A percentile compares a stretch with the other conserved stretches of the same genome.
Conservation (phyloP, 352 stramenopile species). For the Globisporangium uncinulatum region DNA sequence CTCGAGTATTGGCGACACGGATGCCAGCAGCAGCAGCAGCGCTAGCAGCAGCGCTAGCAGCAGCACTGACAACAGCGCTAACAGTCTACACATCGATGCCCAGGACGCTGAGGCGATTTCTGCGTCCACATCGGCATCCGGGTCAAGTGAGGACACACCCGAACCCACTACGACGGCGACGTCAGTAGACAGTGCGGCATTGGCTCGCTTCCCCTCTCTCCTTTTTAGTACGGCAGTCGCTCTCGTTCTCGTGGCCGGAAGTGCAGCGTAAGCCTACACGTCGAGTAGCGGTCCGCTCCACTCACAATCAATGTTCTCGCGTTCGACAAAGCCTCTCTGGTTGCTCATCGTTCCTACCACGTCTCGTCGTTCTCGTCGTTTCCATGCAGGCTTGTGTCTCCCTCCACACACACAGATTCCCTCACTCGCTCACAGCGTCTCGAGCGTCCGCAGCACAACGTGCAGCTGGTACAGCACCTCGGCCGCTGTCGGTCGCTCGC, state of each 20-base stretch:
- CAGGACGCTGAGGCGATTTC: conserved; percentile 14
- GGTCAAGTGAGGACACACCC: not conserved
- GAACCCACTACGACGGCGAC: not conserved
- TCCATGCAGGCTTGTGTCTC: not conserved
- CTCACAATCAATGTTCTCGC: no score
- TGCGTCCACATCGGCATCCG: conserved; percentile 3
- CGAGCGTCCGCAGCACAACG: conserved; percentile 8
- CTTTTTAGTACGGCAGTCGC: not conserved
- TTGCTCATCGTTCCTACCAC: no score
- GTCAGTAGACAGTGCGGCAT: not conserved
- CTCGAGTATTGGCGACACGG: not conserved
- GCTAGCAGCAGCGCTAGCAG: not conserved
- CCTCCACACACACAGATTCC: not conserved
- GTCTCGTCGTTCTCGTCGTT: not conserved
- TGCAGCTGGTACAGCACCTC: conserved; percentile 19
- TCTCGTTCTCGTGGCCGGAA: not conserved
- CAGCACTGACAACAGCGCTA: no score
- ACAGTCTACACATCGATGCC: conserved; percentile 6
- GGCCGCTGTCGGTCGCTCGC: conserved; percentile 8
- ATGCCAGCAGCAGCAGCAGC: not conserved
- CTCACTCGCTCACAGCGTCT: conserved; percentile 1
- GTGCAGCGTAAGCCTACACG: no score
- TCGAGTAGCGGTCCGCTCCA: no score
- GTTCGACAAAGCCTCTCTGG: no score
- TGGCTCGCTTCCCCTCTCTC: not conserved